Percentiles rank a stretch among this genome's conserved stretches.
Conservation (phyloP, 2,329 filamentous ascomycete species). For the Colletotrichum filicis region DNA sequence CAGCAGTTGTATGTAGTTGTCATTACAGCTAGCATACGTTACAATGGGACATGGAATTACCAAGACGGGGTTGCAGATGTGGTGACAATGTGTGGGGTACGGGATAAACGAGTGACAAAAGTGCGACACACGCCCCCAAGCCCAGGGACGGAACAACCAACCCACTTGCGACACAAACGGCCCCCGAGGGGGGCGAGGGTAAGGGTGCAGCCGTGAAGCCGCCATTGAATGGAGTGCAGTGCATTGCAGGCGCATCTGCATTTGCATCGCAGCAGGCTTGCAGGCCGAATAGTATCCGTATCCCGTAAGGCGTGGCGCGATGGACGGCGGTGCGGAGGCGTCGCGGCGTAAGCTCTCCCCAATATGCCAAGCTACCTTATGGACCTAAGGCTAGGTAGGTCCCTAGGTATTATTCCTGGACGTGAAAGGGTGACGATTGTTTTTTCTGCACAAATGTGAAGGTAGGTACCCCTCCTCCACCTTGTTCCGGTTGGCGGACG, state of each 20-base stretch:
- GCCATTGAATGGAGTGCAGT: slow-evolving; percentile 29
- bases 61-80: background rate
- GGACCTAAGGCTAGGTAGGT: no score
- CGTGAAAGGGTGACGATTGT: no score
- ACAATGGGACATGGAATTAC: slow-evolving; percentile 19
- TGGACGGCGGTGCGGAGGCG: background rate
- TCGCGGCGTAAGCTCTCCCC: slow-evolving; percentile 2
- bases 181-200: background rate
- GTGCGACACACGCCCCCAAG: background rate
- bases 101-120: slow-evolving; percentile 17
- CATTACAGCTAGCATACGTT: slow-evolving; percentile 11
- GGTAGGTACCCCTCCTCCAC: no score
- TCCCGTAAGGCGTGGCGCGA: slow-evolving; percentile 24
- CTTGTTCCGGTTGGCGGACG: background rate
- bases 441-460: no score
- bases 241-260: slow-evolving; percentile 25
- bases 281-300: slow-evolving; percentile 4
- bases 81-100: background rate
- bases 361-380: background rate
- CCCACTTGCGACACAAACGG: slow-evolving; percentile 30
- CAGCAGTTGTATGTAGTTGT: slow-evolving; percentile 10
- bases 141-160: background rate
- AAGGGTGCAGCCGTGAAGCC: slow-evolving; percentile 5
- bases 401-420: no score
- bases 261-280: slow-evolving; percentile 15